Evolutionary conservation across 352 stramenopile species (phyloP), one percentile per base, ranked within the genome.

Genomic region (Elongisporangium anandrum): DNA sequence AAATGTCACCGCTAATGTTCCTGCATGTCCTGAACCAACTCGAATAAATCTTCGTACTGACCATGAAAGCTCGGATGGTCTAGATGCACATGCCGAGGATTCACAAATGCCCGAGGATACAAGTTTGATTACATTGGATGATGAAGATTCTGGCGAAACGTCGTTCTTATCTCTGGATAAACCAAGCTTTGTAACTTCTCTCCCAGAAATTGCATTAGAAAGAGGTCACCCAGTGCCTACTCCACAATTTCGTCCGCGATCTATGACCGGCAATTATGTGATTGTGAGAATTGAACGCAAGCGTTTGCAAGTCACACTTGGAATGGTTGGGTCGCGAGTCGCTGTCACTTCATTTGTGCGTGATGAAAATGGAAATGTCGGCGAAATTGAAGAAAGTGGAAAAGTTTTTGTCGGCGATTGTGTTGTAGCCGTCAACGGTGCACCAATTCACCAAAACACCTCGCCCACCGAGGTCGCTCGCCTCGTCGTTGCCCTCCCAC

Each of bases 351-450:
- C 81, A 7, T 91, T 90, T 23, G 72, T 87, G 17, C 54, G 26
- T 10, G 71, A 82, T n/a, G 65, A 79, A n/a, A 49, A 52, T 39
- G 84, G 80, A 2, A 57, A 73, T 20, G 38, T 49, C 10, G 84
- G 84, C 8, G 84, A 94, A 60, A 79, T 94, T 26, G 81, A 94
- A 59, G 54, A 68, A 26, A 90, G 81, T 54, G 81, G 84, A 34
- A 82, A 79, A 45, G 84, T 93, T 19, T 68, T 88, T 20, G 22
- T 78, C 12, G 82, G 82, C 4, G 83, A 92, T 48, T 63, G 87
- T 12, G 68, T 94, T 52, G 59, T 90, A 13, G 80, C 72, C 23
- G 66, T 94, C 23, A 85, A 84, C 38, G 47, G 67, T 10, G 63
- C 57, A 8, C 34, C 57, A 1, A 64, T 89, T 52, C 17, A 19